Conservation (phyloP, 257 asterid genomes). For the Knoxia roxburghii region DNA sequence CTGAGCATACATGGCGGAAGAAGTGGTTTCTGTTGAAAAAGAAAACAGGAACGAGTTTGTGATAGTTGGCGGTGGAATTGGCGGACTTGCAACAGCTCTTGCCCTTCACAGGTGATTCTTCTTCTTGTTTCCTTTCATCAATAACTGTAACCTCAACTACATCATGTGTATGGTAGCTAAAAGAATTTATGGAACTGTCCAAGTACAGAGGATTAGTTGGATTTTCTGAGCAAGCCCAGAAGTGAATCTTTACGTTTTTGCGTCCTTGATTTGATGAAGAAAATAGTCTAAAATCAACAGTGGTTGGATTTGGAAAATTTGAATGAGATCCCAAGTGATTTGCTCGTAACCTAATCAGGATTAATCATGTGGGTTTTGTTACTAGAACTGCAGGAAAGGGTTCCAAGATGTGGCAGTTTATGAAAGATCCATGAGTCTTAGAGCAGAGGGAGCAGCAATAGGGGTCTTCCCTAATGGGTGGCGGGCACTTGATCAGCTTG, state of each 20-base stretch:
- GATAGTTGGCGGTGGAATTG: constrained; percentile 37
- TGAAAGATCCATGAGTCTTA: constrained; percentile 23
- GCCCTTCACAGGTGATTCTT: constrained; percentile 28
- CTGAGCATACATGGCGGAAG: too few relatives aligned
- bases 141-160: too few relatives aligned
- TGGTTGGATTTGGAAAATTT: too few relatives aligned
- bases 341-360: too few relatives aligned
- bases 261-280: too few relatives aligned
- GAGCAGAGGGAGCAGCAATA: constrained; percentile 33
- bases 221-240: too few relatives aligned
- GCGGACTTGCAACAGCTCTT: constrained; percentile 40
- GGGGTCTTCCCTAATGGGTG: constrained; percentile 33
- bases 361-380: background rate
- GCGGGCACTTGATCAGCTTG: constrained; percentile 43
- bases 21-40: background rate
- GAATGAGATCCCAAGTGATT: too few relatives aligned
- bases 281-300: too few relatives aligned
- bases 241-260: too few relatives aligned
- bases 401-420: constrained; percentile 21
- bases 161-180: too few relatives aligned
- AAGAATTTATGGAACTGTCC: too few relatives aligned
- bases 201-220: too few relatives aligned
- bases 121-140: background rate
- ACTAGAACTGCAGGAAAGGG: constrained; percentile 26
- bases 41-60: constrained; percentile 24